Evolutionary conservation across 1,284 basidiomycete genomes (phyloP), one percentile per base, ranked within the genome.

Genomic region (Puccinia coronata): DNA sequence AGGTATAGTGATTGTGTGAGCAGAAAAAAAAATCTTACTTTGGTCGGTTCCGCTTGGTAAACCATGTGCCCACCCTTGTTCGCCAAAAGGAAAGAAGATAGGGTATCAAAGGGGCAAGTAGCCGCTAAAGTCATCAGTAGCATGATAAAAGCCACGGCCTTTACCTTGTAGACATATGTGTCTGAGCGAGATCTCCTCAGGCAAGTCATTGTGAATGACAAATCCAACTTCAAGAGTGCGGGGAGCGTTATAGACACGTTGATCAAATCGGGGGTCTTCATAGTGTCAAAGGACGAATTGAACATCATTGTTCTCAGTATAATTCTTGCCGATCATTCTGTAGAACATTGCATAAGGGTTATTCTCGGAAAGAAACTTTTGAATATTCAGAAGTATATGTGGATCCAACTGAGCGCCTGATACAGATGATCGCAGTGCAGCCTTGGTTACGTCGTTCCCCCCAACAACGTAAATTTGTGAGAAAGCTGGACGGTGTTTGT

Each of bases 51-150:
- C 51, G 23, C 51, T 53, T 11, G 36, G 34, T 4, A 34, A 74
- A 12, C 55, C 36, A 14, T 53, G 4, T 20, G 28, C 36, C 53
- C 71, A 73, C 9, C 49, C 41, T n/a, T 53, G 49, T 31, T 49
- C 43, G 18, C 71, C 71, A 55, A 28, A 74, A 14, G 72, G 72
- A n/a, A 74, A 43, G 5, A 74, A 41, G 12, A 74, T 0, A 16
- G 51, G 72, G 39, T 74, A 74, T 12, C 53, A 53, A 5, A 74
- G 14, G n/a, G 72, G 36, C 3, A 74, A 20, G 41, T 74, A 74
- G 4, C 47, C 31, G 0, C 28, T 23, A n/a, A 53, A 53, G 1
- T 57, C 25, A 36, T 74, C 72, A 2, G 25, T 36, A 2, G 59
- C 18, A 14, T 28, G 34, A n/a, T 16, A 31, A 16, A 59, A 18